These are phyloP conservation scores for Micractinium conductrix DNA, from an alignment of 139 green algal genomes.

Conservation along the genomic window DNA sequence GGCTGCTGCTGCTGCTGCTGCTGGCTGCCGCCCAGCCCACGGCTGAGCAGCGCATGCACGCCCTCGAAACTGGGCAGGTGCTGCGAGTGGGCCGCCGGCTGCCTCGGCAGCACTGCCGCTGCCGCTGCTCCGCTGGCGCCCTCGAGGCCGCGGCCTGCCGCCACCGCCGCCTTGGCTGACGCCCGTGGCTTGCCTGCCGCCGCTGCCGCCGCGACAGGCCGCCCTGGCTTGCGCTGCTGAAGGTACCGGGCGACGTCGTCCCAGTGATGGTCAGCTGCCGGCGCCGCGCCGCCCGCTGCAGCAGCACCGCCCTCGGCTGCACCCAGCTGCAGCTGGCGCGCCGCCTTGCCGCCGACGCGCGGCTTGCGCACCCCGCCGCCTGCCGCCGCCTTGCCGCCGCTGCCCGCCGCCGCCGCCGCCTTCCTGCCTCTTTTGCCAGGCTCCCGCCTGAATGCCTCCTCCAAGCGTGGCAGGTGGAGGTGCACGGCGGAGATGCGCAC, in stretches of 20 bases:
- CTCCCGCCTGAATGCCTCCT: neutral
- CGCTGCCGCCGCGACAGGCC: too few species aligned
- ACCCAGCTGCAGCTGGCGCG: neutral
- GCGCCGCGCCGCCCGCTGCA: too few species aligned
- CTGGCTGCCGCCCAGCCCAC: neutral
- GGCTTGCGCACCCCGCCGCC: too few species aligned
- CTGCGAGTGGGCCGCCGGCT: neutral
- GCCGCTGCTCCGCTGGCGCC: neutral
- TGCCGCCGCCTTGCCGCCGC: neutral
- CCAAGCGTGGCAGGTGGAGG: neutral
- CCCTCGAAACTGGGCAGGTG: neutral
- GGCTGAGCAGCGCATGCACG: neutral
- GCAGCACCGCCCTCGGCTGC: neutral
- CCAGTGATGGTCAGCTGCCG: too few species aligned
- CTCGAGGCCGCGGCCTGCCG: neutral
- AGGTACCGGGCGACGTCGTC: too few species aligned
- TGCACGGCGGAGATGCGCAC: slow-evolving; percentile 14
- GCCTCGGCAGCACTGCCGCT: too few species aligned
- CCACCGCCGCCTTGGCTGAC: neutral
- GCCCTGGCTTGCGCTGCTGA: neutral
- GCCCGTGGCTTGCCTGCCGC: too few species aligned
- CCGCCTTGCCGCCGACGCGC: too few species aligned
- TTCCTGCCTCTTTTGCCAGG: neutral
- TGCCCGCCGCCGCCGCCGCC: neutral
- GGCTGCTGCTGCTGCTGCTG: neutral